Conservation (phyloP, 371 early-diverging fungal species). For the Apophysomyces ossiformis region DNA sequence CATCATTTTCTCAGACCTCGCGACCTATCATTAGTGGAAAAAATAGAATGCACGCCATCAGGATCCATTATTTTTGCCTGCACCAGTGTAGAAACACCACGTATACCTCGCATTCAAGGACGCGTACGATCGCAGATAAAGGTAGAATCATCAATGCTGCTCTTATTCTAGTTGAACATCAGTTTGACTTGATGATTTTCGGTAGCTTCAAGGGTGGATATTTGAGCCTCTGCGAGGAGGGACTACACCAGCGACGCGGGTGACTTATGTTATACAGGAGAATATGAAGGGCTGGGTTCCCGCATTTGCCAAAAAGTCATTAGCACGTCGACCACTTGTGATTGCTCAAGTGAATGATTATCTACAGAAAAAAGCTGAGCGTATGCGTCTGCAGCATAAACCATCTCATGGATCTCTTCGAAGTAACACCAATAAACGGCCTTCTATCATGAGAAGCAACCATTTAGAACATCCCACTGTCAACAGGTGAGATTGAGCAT, state of each 20-base stretch:
- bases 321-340: constrained; percentile 67
- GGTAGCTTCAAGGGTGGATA: constrained; percentile 67
- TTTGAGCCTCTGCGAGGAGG: constrained; percentile 59
- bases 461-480: background rate
- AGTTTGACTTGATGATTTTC: background rate
- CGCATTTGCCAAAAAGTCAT: constrained; percentile 65
- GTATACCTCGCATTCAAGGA: constrained; percentile 62
- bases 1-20: constrained; percentile 27
- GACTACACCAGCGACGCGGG: constrained; percentile 56
- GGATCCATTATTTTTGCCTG: constrained; percentile 65
- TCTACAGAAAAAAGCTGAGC: constrained; percentile 65
- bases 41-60: constrained; percentile 53
- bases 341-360: constrained; percentile 68
- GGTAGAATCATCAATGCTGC: constrained; percentile 31
- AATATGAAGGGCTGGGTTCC: constrained; percentile 64
- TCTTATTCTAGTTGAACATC: background rate
- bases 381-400: constrained; percentile 37
- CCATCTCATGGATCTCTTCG: constrained; percentile 16
- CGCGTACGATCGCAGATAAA: constrained; percentile 63
- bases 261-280: constrained; percentile 62
- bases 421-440: constrained; percentile 26
- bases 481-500: background rate
- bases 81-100: constrained; percentile 69
- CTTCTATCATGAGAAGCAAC: constrained; percentile 34
- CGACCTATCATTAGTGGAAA: constrained; percentile 50